Evolutionary conservation across 306 rosid genomes (phyloP).

Genomic region (Inga leiocalycina): DNA sequence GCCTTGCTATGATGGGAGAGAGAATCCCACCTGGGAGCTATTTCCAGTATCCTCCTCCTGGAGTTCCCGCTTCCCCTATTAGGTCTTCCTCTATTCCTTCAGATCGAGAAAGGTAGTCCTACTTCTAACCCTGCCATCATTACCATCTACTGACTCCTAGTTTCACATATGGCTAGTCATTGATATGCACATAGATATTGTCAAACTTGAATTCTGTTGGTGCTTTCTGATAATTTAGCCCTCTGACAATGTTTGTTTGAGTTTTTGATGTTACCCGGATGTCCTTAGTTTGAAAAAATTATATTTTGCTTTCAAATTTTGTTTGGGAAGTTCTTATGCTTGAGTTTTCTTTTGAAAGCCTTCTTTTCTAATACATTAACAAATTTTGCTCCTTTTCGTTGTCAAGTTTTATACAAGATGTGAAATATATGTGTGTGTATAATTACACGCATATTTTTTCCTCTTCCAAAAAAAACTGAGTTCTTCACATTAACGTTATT

Average conservation of each 20-base stretch:
- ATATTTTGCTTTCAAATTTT: neutral
- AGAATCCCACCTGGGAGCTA: constrained; percentile 84
- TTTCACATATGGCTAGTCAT: neutral
- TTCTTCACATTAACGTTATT: neutral
- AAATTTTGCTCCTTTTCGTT: neutral
- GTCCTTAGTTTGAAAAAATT: neutral
- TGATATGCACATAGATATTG: neutral
- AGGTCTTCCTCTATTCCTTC: constrained; percentile 61
- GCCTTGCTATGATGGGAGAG: constrained; percentile 69
- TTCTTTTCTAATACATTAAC: neutral
- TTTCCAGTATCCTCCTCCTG: constrained; percentile 91
- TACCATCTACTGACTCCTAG: neutral
- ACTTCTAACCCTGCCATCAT: neutral
- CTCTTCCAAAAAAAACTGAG: neutral
- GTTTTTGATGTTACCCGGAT: neutral
- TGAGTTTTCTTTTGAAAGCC: neutral
- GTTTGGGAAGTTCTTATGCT: neutral
- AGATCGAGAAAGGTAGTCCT: constrained; percentile 79
- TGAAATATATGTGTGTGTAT: neutral
- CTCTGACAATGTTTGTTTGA: neutral
- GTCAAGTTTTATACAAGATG: neutral
- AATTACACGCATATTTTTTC: neutral
- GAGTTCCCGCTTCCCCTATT: constrained; percentile 71
- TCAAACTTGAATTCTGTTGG: neutral
- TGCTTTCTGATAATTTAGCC: neutral